Evolutionary conservation across 192 early-diverging fungal species (phyloP).

Genomic region (Coemansia erecta): DNA sequence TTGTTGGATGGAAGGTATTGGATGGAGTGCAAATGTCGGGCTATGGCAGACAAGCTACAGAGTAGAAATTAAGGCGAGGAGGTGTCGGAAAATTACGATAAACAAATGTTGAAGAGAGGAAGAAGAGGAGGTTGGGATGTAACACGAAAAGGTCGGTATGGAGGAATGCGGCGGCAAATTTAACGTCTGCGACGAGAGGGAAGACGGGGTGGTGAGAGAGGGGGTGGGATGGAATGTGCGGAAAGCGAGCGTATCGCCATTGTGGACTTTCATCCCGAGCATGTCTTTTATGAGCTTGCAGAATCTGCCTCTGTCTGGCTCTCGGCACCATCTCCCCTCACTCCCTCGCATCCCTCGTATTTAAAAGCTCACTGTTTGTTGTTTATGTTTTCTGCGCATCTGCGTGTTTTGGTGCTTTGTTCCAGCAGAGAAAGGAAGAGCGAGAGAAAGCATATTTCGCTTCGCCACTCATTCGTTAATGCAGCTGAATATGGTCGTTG

Average conservation of each 20-base stretch:
- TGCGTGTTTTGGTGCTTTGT: conserved; percentile 1
- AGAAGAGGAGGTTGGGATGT: neutral
- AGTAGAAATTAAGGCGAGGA: neutral
- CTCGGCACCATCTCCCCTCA: neutral
- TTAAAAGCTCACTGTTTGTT: neutral
- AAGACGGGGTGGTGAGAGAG: neutral
- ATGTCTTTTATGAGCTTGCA: conserved; percentile 8
- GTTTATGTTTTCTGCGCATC: neutral
- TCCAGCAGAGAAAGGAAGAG: neutral
- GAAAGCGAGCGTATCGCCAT: neutral
- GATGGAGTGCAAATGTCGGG: neutral
- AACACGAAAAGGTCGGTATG: neutral
- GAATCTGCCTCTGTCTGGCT: neutral
- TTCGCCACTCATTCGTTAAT: too few relatives aligned
- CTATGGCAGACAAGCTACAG: neutral
- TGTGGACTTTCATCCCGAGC: conserved; percentile 1
- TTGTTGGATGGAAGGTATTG: neutral
- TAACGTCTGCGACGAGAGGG: conserved; percentile 1
- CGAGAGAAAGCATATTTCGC: too few relatives aligned
- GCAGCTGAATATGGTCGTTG: too few relatives aligned
- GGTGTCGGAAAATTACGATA: neutral
- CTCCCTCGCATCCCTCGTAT: conserved; percentile 9
- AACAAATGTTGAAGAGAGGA: neutral
- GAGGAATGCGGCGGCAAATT: conserved; percentile 5
- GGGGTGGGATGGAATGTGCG: neutral